Evolutionary conservation across 495 filamentous ascomycete genomes (phyloP).

Genomic region (Neurospora sp.): DNA sequence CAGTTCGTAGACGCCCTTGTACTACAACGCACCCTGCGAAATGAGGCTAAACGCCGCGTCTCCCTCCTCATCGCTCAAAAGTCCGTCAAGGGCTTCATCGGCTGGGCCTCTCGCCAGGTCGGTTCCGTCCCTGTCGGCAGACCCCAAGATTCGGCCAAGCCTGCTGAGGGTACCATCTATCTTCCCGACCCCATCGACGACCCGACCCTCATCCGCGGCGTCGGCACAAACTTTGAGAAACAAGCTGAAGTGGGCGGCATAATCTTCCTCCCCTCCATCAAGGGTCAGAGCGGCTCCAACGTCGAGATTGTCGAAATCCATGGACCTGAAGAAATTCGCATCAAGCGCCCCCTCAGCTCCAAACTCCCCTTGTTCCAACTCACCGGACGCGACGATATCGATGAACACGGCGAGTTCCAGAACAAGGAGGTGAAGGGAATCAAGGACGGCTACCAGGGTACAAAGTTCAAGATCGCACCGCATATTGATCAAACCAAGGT

Average conservation of each 20-base stretch:
- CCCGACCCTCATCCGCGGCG: slow-evolving; percentile 73
- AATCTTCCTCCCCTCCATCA: slow-evolving; percentile 73
- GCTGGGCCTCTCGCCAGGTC: slow-evolving; percentile 63
- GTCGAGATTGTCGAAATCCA: slow-evolving; percentile 70
- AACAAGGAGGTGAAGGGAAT: slow-evolving; percentile 42
- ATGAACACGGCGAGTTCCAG: slow-evolving; percentile 40
- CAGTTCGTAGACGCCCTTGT: slow-evolving; percentile 94
- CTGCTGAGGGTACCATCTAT: slow-evolving; percentile 72
- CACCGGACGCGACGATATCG: slow-evolving; percentile 64
- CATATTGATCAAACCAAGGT: slow-evolving; percentile 92
- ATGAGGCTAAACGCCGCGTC: slow-evolving; percentile 77
- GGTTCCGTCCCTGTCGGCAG: slow-evolving; percentile 83
- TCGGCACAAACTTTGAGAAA: slow-evolving; percentile 74
- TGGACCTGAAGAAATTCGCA: slow-evolving; percentile 67
- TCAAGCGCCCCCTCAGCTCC: slow-evolving; percentile 79
- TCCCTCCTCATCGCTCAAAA: slow-evolving; percentile 90
- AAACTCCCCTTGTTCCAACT: slow-evolving; percentile 61
- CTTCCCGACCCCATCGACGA: slow-evolving; percentile 81
- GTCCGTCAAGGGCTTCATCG: slow-evolving; percentile 85
- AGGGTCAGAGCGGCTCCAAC: slow-evolving; percentile 63
- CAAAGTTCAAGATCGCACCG: slow-evolving; percentile 76
- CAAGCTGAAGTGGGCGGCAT: slow-evolving; percentile 70
- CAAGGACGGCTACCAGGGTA: slow-evolving; percentile 59
- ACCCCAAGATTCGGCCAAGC: slow-evolving; percentile 78
- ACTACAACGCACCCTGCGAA: slow-evolving; percentile 77